Percentiles rank a stretch among this genome's conserved stretches.
Conservation (phyloP, 768 basidiomycete species). For the Lentinus brumalis region DNA sequence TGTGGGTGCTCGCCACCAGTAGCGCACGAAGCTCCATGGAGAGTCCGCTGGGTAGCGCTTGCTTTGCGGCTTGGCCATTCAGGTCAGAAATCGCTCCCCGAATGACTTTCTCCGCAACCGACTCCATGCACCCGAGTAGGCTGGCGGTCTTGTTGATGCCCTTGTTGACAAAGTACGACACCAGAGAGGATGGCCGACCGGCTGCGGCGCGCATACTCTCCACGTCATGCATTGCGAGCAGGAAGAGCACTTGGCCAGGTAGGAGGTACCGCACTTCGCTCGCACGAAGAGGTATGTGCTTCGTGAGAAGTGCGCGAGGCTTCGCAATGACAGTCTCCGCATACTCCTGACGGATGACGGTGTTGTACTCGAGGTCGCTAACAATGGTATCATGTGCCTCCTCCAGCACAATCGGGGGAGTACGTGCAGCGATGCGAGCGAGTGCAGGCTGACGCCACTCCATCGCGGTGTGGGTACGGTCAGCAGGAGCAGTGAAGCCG, state of each 20-base stretch:
- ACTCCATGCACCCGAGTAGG: constrained; percentile 78
- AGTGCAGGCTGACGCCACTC: constrained; percentile 80
- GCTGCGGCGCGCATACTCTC: constrained; percentile 83
- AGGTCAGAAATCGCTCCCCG: constrained; percentile 72
- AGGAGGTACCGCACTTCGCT: constrained; percentile 75
- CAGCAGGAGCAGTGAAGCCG: constrained; percentile 61
- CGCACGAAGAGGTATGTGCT: constrained; percentile 63
- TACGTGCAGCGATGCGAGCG: constrained; percentile 79
- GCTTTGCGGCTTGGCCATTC: constrained; percentile 73
- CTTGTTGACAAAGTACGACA: constrained; percentile 86
- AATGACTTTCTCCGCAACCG: constrained; percentile 86
- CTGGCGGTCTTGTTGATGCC: constrained; percentile 73
- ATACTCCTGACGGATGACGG: constrained; percentile 86
- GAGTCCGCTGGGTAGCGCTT: constrained; percentile 69
- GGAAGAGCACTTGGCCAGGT: constrained; percentile 82
- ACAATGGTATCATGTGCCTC: constrained; percentile 79
- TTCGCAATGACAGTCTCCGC: constrained; percentile 69
- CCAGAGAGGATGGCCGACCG: constrained; percentile 79
- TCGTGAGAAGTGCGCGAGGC: constrained; percentile 65
- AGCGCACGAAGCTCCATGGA: constrained; percentile 76
- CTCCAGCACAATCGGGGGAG: constrained; percentile 83
- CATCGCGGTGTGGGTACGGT: constrained; percentile 63
- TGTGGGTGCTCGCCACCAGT: constrained; percentile 78
- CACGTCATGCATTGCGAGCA: constrained; percentile 84
- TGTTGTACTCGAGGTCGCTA: constrained; percentile 91